phyloP scores from a whole-genome alignment of 208 protist genomes.

The Porcisia hertigi region DNA sequence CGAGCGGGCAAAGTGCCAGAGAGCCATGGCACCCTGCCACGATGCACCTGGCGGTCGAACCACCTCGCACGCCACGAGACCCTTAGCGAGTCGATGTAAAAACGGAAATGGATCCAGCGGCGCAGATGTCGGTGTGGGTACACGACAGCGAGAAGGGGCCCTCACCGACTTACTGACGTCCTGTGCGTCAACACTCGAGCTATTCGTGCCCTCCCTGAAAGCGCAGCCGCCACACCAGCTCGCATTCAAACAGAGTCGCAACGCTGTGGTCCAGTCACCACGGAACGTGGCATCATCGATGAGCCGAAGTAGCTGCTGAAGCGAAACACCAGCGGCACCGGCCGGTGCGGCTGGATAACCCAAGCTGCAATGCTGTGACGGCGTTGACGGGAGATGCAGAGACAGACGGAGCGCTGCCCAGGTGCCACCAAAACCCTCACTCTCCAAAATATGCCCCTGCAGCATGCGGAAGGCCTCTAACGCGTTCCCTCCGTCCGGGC shows the following conservation, averaged over 20 bases:
- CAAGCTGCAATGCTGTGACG: background rate
- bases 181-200: background rate
- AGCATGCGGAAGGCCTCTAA: background rate
- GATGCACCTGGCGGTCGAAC: slow-evolving; percentile 5
- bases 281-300: slow-evolving; percentile 46
- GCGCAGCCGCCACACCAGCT: background rate
- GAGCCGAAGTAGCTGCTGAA: slow-evolving; percentile 3
- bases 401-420: background rate
- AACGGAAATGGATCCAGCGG: slow-evolving; percentile 6
- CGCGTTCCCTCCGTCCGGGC: background rate
- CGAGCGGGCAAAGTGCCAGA: slow-evolving; percentile 18
- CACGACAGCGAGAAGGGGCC: background rate
- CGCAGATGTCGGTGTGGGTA: background rate
- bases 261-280: slow-evolving; percentile 55
- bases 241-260: slow-evolving; percentile 27
- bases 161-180: background rate
- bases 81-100: slow-evolving; percentile 44
- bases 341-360: background rate
- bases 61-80: slow-evolving; percentile 38
- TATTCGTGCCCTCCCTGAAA: background rate
- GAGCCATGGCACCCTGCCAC: slow-evolving; percentile 34
- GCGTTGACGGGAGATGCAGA: background rate
- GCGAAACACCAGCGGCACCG: background rate
- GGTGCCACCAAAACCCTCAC: background rate
- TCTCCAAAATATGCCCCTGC: background rate